Evolutionary conservation across 371 early-diverging fungal species (phyloP), one percentile per base, ranked within the genome.

Genomic region (Mortierella polycephala): DNA sequence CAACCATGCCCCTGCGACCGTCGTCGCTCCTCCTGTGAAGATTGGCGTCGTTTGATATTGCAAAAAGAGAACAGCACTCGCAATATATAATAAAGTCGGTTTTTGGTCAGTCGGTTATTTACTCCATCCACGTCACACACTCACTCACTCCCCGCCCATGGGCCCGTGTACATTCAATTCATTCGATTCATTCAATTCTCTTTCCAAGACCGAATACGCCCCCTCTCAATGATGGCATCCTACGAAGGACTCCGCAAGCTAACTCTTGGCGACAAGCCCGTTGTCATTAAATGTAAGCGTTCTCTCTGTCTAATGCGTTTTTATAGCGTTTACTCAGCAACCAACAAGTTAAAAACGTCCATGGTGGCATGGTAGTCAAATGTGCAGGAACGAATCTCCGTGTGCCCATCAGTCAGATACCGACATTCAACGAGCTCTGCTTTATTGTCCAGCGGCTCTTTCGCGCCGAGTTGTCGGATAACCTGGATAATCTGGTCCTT

Each of bases 401-500:
- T 44, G 82, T 88, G 23, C 83, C 87, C 16, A 86, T 88, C 54
- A 85, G 82, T 42, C 86, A 86, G 69, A 84, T 81, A 11, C 89
- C 89, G 5, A 85, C 85, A 10, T 85, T 82, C 73, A 86, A 88
- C 68, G 89, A 88, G 53, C 74, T 88, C 5, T 88, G 87, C 64
- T 72, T 88, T 42, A 88, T 88, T 76, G 85, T 85, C 79, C 82
- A 83, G 54, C 83, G 89, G 10, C 77, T 88, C 57, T 88, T 85
- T 57, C 83, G 84, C 37, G 52, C 75, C 6, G 66, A 82, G 18
- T 67, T 88, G 1, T 83, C 86, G 3, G 57, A 64, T 11, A 68
- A 86, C 54, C 65, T 81, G 18, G 86, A 88, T 30, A 82, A 87
- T 60, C 70, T 86, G 21, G 62, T 77, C 1, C 51, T 88, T 50